Conservation (phyloP, 2,329 filamentous ascomycete species). For the Penicillium verrucosum region DNA sequence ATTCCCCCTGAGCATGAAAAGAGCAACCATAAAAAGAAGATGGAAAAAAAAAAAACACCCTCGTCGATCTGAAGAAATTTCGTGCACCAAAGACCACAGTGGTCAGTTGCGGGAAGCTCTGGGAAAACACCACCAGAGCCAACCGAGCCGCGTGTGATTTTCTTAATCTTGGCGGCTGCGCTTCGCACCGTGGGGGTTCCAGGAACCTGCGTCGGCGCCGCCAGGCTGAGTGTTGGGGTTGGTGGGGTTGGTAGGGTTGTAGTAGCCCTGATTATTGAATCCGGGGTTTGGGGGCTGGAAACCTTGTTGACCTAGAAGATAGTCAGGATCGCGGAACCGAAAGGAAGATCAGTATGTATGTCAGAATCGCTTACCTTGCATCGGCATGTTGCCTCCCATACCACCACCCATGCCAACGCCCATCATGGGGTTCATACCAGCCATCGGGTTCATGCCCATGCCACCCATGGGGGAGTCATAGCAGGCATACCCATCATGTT, state of each 20-base stretch:
- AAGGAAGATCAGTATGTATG: background rate
- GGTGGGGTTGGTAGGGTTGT: slow-evolving; percentile 19
- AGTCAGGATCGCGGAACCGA: slow-evolving; percentile 11
- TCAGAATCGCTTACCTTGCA: slow-evolving; percentile 45
- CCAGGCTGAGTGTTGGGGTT: slow-evolving; percentile 39
- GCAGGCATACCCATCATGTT: slow-evolving; percentile 52
- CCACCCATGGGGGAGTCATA: slow-evolving; percentile 41
- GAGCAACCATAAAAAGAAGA: background rate
- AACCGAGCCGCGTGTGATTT: no score
- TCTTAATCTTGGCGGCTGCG: slow-evolving; percentile 67
- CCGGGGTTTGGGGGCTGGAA: slow-evolving; percentile 64
- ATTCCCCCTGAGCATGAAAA: background rate
- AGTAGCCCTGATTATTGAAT: slow-evolving; percentile 17
- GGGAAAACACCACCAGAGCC: background rate
- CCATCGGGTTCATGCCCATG: slow-evolving; percentile 51
- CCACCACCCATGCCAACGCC: slow-evolving; percentile 31
- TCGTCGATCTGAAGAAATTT: background rate
- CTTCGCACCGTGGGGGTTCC: slow-evolving; percentile 80
- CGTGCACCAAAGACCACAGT: background rate
- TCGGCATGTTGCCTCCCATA: slow-evolving; percentile 48
- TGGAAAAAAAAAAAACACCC: background rate
- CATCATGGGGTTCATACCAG: slow-evolving; percentile 59
- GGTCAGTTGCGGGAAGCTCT: background rate
- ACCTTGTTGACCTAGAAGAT: slow-evolving; percentile 37
- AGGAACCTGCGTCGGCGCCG: slow-evolving; percentile 55